These are phyloP conservation scores for Amanita pallidorosea DNA, from an alignment of 768 basidiomycete genomes.

Conservation along the genomic window DNA sequence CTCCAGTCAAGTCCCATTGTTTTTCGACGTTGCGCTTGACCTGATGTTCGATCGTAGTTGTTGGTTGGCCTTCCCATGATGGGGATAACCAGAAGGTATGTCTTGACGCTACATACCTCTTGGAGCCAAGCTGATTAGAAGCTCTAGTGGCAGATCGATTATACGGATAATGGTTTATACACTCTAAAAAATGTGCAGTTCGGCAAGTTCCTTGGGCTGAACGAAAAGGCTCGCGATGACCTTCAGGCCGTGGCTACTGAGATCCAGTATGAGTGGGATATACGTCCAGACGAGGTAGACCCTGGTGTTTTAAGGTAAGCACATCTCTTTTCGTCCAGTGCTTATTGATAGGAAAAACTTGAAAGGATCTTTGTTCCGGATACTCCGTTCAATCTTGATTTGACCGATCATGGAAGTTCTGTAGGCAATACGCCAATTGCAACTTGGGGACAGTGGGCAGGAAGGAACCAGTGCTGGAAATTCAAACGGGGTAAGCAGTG, in stretches of 20 bases:
- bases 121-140: not conserved
- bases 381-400: constrained; percentile 4
- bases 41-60: not conserved
- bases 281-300: constrained; percentile 11
- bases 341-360: not conserved
- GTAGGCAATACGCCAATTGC: not conserved
- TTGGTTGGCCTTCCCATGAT: constrained; percentile 2
- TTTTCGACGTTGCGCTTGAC: not conserved
- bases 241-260: constrained; percentile 7
- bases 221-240: constrained; percentile 4
- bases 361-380: constrained; percentile 3
- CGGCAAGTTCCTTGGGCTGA: constrained; percentile 11
- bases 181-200: constrained; percentile 10
- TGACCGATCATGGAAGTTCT: not conserved
- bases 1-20: not conserved
- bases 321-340: not conserved
- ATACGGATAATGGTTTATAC: constrained; percentile 9
- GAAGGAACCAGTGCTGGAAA: constrained; percentile 5
- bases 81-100: constrained; percentile 6
- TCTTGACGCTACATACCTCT: too few relatives aligned
- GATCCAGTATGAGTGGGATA: constrained; percentile 8
- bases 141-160: constrained; percentile 12
- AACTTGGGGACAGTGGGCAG: constrained; percentile 4
- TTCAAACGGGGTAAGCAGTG: constrained; percentile 1
- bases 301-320: constrained; percentile 11